phyloP scores from a whole-genome alignment of 441 rosid species.

The Croton laevigatus region DNA sequence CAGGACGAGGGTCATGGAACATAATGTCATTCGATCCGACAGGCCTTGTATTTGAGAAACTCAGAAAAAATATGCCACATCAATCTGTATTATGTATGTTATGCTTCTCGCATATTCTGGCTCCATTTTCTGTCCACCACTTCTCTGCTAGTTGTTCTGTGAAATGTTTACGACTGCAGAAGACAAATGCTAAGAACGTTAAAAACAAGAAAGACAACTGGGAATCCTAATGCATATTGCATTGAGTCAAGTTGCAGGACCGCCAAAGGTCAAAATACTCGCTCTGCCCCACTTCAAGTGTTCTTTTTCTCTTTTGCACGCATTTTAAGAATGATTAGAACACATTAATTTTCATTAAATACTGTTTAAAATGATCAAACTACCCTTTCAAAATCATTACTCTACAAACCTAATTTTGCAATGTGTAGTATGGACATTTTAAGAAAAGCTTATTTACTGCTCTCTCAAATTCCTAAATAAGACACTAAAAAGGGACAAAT shows the following conservation, averaged over 20 bases:
- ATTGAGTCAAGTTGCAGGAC: neutral
- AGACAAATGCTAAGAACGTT: constrained; percentile 14
- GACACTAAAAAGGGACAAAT: no score
- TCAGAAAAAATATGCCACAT: constrained; percentile 5
- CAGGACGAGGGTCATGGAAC: constrained; percentile 22
- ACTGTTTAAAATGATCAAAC: no score
- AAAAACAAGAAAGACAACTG: neutral
- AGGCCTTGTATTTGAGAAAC: constrained; percentile 3
- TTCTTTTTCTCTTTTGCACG: no score
- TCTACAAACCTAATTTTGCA: no score
- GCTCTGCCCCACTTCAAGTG: no score
- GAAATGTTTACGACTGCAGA: constrained; percentile 66
- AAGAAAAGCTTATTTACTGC: no score
- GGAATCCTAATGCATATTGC: neutral
- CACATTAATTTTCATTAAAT: no score
- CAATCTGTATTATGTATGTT: constrained; percentile 38
- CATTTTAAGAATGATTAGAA: no score
- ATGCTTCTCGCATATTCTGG: constrained; percentile 56
- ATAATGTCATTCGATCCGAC: neutral
- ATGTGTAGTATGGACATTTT: no score
- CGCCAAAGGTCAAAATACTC: neutral
- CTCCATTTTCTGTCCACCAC: constrained; percentile 83
- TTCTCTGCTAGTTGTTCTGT: constrained; percentile 72
- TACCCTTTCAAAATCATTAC: no score
- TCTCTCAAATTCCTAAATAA: no score